Evolutionary conservation across 192 early-diverging fungal species (phyloP).

Genomic region (Backusella psychrophila): DNA sequence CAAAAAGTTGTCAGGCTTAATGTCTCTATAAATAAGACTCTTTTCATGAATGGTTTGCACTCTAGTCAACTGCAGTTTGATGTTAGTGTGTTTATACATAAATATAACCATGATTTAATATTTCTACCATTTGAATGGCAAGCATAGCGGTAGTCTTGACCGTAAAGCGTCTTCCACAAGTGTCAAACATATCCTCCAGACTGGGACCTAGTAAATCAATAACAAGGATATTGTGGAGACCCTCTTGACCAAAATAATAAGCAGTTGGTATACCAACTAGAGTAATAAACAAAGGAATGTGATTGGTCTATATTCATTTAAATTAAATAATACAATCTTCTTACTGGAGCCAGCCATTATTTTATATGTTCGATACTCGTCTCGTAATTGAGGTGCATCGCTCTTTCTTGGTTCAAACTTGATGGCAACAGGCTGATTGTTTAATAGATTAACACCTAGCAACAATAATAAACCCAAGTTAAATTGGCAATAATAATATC

Average conservation of each 20-base stretch:
- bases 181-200: slow-evolving; percentile 95
- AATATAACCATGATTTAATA: too few relatives aligned
- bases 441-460: slow-evolving; percentile 80
- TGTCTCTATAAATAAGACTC: slow-evolving; percentile 96
- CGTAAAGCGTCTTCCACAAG: slow-evolving; percentile 87
- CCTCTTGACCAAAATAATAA: slow-evolving; percentile 97
- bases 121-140: slow-evolving; percentile 82
- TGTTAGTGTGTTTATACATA: neutral
- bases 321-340: neutral
- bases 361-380: slow-evolving; percentile 96
- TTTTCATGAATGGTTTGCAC: slow-evolving; percentile 94
- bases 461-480: neutral
- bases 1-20: slow-evolving; percentile 99
- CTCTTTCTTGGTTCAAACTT: slow-evolving; percentile 97
- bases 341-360: slow-evolving; percentile 74
- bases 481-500: neutral
- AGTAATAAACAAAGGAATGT: neutral
- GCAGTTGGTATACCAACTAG: slow-evolving; percentile 85
- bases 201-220: slow-evolving; percentile 92
- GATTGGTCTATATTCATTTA: neutral
- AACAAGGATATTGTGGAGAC: slow-evolving; percentile 91
- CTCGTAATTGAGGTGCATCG: slow-evolving; percentile 95
- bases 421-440: slow-evolving; percentile 92
- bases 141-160: slow-evolving; percentile 95
- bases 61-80: slow-evolving; percentile 51